phyloP scores from a whole-genome alignment of 179 eudicot species.

The Beta lomatogona region DNA sequence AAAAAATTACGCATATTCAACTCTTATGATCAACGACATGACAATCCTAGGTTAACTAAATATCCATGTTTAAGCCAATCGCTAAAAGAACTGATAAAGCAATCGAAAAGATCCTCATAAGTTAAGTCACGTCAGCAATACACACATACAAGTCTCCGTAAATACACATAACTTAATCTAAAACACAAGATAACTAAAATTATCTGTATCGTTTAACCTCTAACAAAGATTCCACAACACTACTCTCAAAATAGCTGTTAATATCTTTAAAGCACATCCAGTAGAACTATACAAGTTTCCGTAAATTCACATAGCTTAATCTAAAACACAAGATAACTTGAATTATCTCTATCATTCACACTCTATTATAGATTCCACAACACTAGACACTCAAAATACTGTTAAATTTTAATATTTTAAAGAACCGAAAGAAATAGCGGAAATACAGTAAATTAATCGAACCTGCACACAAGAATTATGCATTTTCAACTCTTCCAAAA shows the following conservation, averaged over 20 bases:
- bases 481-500: constrained; percentile 71
- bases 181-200: no score
- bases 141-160: neutral
- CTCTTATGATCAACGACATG: no score
- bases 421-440: no score
- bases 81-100: neutral
- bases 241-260: neutral
- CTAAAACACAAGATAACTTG: no score
- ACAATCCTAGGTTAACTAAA: neutral
- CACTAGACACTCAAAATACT: neutral
- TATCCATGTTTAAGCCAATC: neutral
- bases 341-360: neutral
- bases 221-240: neutral
- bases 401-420: neutral
- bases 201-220: neutral
- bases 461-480: constrained; percentile 79
- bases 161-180: neutral
- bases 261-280: neutral
- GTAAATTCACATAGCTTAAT: neutral
- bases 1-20: no score
- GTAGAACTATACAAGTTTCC: neutral
- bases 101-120: neutral
- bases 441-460: neutral
- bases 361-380: neutral
- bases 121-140: neutral